Evolutionary conservation across 805 yeast genomes (phyloP).

Genomic region (Kuraishia floccosa): DNA sequence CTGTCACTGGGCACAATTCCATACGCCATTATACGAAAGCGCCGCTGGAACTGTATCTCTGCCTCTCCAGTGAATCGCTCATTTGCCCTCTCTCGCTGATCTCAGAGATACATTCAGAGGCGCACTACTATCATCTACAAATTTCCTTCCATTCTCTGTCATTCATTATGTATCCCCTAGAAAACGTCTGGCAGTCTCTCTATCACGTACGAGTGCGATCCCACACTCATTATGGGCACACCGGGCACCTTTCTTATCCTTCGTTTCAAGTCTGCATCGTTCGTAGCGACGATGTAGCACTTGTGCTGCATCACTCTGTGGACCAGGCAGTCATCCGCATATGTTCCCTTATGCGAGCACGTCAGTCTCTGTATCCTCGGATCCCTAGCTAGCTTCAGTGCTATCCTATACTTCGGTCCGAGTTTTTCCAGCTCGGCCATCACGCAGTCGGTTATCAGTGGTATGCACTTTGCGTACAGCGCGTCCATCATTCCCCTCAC

Average conservation of each 20-base stretch:
- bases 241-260: slow-evolving; percentile 95
- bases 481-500: slow-evolving; percentile 98
- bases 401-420: slow-evolving; percentile 92
- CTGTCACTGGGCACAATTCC: slow-evolving; percentile 6
- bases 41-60: background rate
- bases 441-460: slow-evolving; percentile 93
- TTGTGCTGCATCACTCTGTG: slow-evolving; percentile 91
- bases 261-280: slow-evolving; percentile 93
- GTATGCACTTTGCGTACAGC: slow-evolving; percentile 88
- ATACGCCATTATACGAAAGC: too few species aligned
- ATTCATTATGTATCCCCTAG: too few species aligned
- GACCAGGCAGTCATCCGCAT: slow-evolving; percentile 97
- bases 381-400: slow-evolving; percentile 84
- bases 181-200: slow-evolving; percentile 95
- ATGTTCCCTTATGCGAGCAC: slow-evolving; percentile 91
- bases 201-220: slow-evolving; percentile 82
- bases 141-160: background rate
- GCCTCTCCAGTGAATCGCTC: background rate
- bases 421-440: slow-evolving; percentile 95
- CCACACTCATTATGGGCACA: slow-evolving; percentile 94
- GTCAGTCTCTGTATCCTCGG: slow-evolving; percentile 81
- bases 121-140: background rate
- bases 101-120: background rate
- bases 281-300: slow-evolving; percentile 94
- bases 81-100: background rate